Percentiles rank a stretch among this genome's conserved stretches.
Evolutionary conservation across 2,329 filamentous ascomycete genomes (phyloP).

Genomic region (Cadophora malorum): DNA sequence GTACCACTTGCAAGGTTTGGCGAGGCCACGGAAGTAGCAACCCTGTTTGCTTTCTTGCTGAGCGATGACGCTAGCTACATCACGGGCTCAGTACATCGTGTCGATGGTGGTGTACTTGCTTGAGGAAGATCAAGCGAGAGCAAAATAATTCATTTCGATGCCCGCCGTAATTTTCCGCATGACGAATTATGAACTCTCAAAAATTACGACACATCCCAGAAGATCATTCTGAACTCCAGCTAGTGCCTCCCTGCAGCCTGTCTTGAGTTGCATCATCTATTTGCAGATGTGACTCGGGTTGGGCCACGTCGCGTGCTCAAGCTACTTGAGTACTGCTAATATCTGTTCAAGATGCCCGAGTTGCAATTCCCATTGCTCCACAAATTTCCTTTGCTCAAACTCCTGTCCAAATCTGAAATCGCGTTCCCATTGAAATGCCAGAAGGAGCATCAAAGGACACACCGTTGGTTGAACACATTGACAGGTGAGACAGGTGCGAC

Average conservation of each 20-base stretch:
- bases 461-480: neutral
- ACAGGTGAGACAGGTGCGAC: neutral
- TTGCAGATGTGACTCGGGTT: neutral
- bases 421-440: slow-evolving; percentile 5
- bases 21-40: neutral
- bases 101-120: neutral
- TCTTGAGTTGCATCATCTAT: too few relatives aligned
- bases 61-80: neutral
- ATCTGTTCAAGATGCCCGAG: neutral
- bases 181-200: too few relatives aligned
- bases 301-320: neutral
- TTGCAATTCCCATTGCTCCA: slow-evolving; percentile 1
- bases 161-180: too few relatives aligned
- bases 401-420: neutral
- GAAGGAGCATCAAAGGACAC: neutral
- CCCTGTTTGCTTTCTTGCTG: neutral
- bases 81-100: neutral
- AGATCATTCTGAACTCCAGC: too few relatives aligned
- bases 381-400: neutral
- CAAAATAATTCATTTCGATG: too few relatives aligned
- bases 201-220: too few relatives aligned
- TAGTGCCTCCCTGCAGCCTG: too few relatives aligned
- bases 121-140: neutral
- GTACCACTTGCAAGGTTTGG: neutral
- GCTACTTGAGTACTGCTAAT: neutral